A percentile compares a stretch with the other conserved stretches of the same genome.
Conservation (phyloP, 805 yeast genomes). For the Yamadazyma ubonensis region DNA sequence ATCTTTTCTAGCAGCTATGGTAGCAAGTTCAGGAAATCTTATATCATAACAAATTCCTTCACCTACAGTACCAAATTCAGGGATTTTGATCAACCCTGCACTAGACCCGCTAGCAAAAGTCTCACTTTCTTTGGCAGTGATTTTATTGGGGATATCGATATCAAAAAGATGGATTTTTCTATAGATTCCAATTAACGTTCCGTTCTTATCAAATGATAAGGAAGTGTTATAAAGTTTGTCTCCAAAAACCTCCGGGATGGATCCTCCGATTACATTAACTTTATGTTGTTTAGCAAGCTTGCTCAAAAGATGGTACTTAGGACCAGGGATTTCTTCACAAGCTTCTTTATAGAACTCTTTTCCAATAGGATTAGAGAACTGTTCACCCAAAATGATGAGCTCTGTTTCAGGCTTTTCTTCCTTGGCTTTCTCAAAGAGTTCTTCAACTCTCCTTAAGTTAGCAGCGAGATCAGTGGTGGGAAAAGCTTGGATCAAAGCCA, state of each 20-base stretch:
- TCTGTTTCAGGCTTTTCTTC: slow-evolving; percentile 14
- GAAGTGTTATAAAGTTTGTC: slow-evolving; percentile 29
- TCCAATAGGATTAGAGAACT: slow-evolving; percentile 7
- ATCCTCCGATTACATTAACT: slow-evolving; percentile 25
- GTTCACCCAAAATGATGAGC: slow-evolving; percentile 13
- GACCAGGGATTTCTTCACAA: slow-evolving; percentile 14
- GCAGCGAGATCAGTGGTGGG: slow-evolving; percentile 10
- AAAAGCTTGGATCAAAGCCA: slow-evolving; percentile 12
- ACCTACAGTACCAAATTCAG: slow-evolving; percentile 62
- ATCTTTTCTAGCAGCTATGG: slow-evolving; percentile 55
- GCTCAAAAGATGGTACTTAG: slow-evolving; percentile 9
- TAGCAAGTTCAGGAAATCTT: slow-evolving; percentile 69
- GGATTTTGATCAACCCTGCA: slow-evolving; percentile 66
- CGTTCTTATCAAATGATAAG: slow-evolving; percentile 56
- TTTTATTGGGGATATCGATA: slow-evolving; percentile 78
- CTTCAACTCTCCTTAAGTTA: slow-evolving; percentile 13
- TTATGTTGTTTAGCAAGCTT: slow-evolving; percentile 19
- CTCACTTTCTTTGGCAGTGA: slow-evolving; percentile 74
- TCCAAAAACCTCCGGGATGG: slow-evolving; percentile 20
- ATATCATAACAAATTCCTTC: slow-evolving; percentile 75
- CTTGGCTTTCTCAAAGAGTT: slow-evolving; percentile 9
- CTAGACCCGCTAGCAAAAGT: slow-evolving; percentile 70
- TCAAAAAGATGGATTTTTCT: slow-evolving; percentile 88
- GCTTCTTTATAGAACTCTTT: slow-evolving; percentile 3
- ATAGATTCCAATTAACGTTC: slow-evolving; percentile 70